Conservation (phyloP, 1,139 yeast species). For the Scheffersomyces illinoinensis region DNA sequence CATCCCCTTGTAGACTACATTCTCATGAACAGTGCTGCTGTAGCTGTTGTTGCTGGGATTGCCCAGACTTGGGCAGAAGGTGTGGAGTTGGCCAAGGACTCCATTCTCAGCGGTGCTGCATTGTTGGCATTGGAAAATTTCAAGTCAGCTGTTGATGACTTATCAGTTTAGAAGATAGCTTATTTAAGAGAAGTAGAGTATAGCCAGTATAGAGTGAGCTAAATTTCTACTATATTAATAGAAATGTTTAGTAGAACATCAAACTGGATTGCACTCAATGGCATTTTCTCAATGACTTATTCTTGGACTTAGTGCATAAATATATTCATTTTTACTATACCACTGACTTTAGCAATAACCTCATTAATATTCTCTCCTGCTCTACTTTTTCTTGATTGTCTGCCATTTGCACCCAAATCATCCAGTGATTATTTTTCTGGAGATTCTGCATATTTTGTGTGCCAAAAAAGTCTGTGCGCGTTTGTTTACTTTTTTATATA, state of each 20-base stretch:
- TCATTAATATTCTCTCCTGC: background rate
- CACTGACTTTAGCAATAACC: background rate
- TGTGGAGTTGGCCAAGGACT: constrained; percentile 66
- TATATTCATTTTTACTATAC: too few species aligned
- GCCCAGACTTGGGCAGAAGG: constrained; percentile 75
- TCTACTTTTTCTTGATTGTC: too few species aligned
- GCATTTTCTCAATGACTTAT: background rate
- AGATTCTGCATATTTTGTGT: background rate
- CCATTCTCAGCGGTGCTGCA: constrained; percentile 71
- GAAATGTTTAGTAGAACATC: too few species aligned
- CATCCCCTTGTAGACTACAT: constrained; percentile 85
- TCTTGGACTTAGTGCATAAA: too few species aligned
- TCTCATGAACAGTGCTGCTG: constrained; percentile 80
- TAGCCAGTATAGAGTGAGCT: background rate
- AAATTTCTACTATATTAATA: too few species aligned
- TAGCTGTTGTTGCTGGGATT: constrained; percentile 75
- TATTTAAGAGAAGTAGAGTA: background rate
- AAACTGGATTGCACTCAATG: background rate
- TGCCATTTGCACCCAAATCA: background rate
- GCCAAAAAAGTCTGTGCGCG: background rate
- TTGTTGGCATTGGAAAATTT: constrained; percentile 57
- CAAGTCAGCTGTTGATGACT: constrained; percentile 39
- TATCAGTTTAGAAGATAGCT: background rate
- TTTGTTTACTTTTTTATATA: background rate
- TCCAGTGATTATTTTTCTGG: background rate